These are phyloP conservation scores for Scedosporium minutisporum DNA, from an alignment of 2,329 filamentous ascomycete genomes.

Conservation along the genomic window DNA sequence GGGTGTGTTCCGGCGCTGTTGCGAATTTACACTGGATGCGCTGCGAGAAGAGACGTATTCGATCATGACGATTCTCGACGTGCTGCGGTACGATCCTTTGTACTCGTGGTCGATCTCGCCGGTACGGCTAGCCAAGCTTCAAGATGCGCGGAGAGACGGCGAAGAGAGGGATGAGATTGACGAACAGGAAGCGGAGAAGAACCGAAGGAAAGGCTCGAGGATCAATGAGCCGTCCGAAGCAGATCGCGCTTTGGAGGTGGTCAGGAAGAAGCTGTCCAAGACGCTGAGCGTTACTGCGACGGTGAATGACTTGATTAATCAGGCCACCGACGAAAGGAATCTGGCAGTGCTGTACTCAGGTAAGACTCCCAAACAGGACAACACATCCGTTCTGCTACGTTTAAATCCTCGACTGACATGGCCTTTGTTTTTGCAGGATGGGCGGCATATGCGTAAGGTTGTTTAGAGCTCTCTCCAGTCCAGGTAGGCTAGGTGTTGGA, in stretches of 20 bases:
- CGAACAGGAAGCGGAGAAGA: constrained; percentile 30
- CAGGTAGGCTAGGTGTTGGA: background rate
- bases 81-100: constrained; percentile 92
- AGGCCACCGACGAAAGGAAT: constrained; percentile 87
- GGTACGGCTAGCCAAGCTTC: constrained; percentile 52
- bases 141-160: constrained; percentile 47
- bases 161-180: constrained; percentile 26
- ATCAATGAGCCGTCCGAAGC: constrained; percentile 63
- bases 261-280: constrained; percentile 92
- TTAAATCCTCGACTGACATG: background rate
- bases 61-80: constrained; percentile 98
- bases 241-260: constrained; percentile 81
- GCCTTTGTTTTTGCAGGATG: constrained; percentile 22
- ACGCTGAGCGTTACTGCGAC: constrained; percentile 88
- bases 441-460: constrained; percentile 33
- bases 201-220: constrained; percentile 20
- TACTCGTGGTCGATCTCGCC: constrained; percentile 90
- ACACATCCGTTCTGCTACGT: background rate
- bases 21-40: constrained; percentile 92
- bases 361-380: constrained; percentile 24
- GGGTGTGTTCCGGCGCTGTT: constrained; percentile 93
- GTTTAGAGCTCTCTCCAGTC: background rate
- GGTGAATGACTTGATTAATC: constrained; percentile 93
- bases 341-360: constrained; percentile 81
- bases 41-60: constrained; percentile 90